Base-by-base conservation (phyloP, 768 basidiomycete species). In the Flagelloscypha sp. region DNA sequence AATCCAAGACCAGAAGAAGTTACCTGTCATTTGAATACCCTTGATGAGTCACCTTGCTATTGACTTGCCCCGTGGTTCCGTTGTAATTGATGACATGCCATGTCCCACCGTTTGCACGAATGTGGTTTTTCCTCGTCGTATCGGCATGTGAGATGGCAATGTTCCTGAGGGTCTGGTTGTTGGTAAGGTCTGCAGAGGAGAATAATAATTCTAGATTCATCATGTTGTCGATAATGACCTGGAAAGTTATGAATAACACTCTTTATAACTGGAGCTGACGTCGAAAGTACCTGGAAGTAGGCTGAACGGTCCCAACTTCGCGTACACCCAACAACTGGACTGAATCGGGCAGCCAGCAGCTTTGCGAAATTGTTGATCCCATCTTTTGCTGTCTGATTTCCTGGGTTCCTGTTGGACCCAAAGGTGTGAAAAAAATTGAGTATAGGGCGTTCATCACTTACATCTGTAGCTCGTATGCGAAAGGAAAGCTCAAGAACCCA, bases 171-270 rank as follows among this genome's bases (percentile, higher is more conserved):
- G 74, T 79, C 5, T 62, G 46, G 44, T 83, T 81, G 2, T 72
- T 68, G 0, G 76, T 82, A 16, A 82, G 55, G n/a, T 56, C 56
- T 27, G 64, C 72, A 5, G 74, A 72, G 5, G 63, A 64, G 48
- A 76, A 76, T n/a, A 82, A 54, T 11, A 79, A 61, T 53, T 83
- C 78, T n/a, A 84, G 67, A 46, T 78, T 84, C 77, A 84, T 81
- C 79, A 84, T 80, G 50, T 80, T 82, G 58, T 84, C 80, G 30
- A 83, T 81, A 50, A 84, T 81, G 33, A 83, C 79, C 73, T 72
- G 41, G 7, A 27, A 13, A 22, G 13, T 11, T 10, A 2, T 19
- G 24, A 27, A 7, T 18, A n/a, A n/a, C n/a, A n/a, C n/a, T n/a
- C n/a, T n/a, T n/a, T n/a, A n/a, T n/a, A n/a, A n/a, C n/a, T n/a